Evolutionary conservation across 164 flowering plant genomes (phyloP).

Genomic region (Litsea cubeba): DNA sequence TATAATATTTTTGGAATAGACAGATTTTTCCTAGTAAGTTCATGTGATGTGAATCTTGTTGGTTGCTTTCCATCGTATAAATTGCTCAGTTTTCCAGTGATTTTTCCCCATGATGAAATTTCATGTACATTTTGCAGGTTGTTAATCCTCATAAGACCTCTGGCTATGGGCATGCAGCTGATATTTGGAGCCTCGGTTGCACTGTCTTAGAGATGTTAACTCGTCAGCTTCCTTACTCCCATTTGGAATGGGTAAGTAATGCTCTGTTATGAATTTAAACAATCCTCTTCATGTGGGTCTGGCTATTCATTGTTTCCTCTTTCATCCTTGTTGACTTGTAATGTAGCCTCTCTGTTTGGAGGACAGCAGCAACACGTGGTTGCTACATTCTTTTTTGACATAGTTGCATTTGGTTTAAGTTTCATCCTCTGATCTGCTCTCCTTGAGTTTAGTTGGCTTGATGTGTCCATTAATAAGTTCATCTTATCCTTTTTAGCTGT

Average conservation of each 20-base stretch:
- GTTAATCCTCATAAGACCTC: slow-evolving; percentile 54
- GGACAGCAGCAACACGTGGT: not conserved
- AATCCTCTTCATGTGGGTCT: not conserved
- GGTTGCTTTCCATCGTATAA: not conserved
- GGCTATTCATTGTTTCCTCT: not conserved
- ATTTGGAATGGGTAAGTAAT: slow-evolving; percentile 64
- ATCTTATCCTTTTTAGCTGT: too few species aligned
- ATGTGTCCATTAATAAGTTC: too few species aligned
- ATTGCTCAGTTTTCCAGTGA: not conserved
- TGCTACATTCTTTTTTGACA: not conserved
- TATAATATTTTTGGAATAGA: not conserved
- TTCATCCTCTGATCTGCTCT: not conserved
- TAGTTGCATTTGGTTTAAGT: not conserved
- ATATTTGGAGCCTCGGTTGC: slow-evolving; percentile 99
- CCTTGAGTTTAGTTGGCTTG: not conserved
- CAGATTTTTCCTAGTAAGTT: not conserved
- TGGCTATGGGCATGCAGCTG: slow-evolving; percentile 93
- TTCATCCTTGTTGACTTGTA: not conserved
- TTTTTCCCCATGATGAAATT: not conserved
- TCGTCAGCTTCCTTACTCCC: slow-evolving; percentile 56
- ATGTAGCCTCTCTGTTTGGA: not conserved
- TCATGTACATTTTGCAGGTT: slow-evolving; percentile 46
- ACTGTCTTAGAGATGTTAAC: slow-evolving; percentile 96
- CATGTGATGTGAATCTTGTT: not conserved
- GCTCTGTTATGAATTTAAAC: not conserved